A percentile compares a stretch with the other conserved stretches of the same genome.
Conservation (phyloP, 108 stramenopile species). For the Pseudonitzschia multistriata region DNA sequence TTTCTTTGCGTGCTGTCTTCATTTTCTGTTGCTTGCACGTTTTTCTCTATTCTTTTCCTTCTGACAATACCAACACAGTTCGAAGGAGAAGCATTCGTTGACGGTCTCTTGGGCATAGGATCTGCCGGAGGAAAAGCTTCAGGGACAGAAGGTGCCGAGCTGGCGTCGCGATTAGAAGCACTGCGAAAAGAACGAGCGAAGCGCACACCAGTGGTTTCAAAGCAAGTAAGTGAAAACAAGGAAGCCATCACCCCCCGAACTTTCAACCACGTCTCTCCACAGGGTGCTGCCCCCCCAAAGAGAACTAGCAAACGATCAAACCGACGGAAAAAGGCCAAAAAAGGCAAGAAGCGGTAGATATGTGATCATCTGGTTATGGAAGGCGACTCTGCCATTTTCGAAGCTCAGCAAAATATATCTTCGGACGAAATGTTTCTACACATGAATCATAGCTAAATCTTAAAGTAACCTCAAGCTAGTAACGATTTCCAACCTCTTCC, state of each 20-base stretch:
- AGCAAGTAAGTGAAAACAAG: neutral
- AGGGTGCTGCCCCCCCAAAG: neutral
- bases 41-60: neutral
- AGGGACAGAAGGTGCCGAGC: constrained; percentile 55
- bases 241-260: neutral
- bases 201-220: constrained; percentile 44
- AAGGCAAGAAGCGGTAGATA: constrained; percentile 8
- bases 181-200: constrained; percentile 69
- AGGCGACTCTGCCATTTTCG: neutral
- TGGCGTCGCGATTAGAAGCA: constrained; percentile 53
- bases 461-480: no score
- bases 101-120: constrained; percentile 81
- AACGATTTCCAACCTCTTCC: no score
- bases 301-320: constrained; percentile 25
- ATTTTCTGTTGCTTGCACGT: neutral
- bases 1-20: neutral
- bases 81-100: constrained; percentile 78
- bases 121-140: constrained; percentile 45
- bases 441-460: no score
- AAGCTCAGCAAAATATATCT: neutral
- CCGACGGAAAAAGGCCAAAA: constrained; percentile 22
- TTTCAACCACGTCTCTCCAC: constrained; percentile 6
- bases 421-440: no score
- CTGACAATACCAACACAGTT: constrained; percentile 46
- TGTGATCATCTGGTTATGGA: neutral